Evolutionary conservation across 2,329 filamentous ascomycete species (phyloP).

Genomic region (Trichoderma sp.): DNA sequence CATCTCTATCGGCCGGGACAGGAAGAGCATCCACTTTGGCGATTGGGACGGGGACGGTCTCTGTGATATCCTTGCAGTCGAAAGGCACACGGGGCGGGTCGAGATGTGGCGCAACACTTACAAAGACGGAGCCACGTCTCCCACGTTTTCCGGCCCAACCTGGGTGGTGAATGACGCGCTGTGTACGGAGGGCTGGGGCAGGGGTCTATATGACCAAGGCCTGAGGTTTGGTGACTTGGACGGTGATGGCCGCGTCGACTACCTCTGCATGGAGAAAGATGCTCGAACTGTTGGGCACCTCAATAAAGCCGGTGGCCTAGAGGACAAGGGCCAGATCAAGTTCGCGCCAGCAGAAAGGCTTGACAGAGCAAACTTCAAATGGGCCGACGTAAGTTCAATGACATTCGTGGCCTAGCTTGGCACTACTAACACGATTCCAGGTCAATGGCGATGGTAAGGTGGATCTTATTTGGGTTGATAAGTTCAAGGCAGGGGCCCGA

Average conservation of each 20-base stretch:
- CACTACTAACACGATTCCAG: not conserved
- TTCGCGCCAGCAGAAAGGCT: not conserved
- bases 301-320: not conserved
- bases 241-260: not conserved
- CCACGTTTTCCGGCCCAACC: not conserved
- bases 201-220: not conserved
- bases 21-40: not conserved
- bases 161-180: not conserved
- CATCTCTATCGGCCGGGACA: not conserved
- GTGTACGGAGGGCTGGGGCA: not conserved
- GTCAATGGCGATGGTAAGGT: not conserved
- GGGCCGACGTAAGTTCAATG: not conserved
- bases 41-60: not conserved
- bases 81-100: not conserved
- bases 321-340: not conserved
- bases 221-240: not conserved
- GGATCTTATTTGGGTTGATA: not conserved
- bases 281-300: not conserved
- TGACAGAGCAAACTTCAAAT: not conserved
- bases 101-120: not conserved
- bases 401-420: not conserved
- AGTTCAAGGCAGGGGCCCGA: not conserved
- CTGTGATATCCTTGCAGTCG: not conserved
- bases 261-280: not conserved
- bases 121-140: not conserved